These are phyloP conservation scores for Mycena galopus DNA, from an alignment of 768 basidiomycete species.

Conservation along the genomic window DNA sequence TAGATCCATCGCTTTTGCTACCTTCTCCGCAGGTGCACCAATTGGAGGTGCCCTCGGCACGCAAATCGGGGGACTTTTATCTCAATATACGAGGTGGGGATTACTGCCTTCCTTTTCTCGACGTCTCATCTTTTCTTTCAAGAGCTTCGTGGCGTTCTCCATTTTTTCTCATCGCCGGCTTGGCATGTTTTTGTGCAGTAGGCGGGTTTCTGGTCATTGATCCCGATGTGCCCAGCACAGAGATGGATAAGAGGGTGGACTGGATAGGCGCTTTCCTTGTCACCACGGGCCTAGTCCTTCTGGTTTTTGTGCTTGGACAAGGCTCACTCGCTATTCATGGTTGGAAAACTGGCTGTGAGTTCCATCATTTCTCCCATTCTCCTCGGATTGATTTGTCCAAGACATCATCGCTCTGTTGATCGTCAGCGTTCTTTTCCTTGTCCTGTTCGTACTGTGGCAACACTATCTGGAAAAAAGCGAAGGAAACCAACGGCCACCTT, in stretches of 20 bases:
- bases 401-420: conserved; percentile 80
- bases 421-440: conserved; percentile 66
- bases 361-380: background rate
- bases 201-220: conserved; percentile 64
- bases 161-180: conserved; percentile 60
- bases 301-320: conserved; percentile 78
- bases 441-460: conserved; percentile 74
- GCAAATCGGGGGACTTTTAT: conserved; percentile 70
- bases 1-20: conserved; percentile 74
- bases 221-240: conserved; percentile 52
- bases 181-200: conserved; percentile 56
- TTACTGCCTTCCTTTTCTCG: background rate
- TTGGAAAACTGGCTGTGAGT: conserved; percentile 62
- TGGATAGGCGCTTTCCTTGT: conserved; percentile 78
- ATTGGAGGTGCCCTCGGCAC: conserved; percentile 71
- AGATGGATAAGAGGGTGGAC: conserved; percentile 64
- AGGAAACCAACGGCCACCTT: conserved; percentile 61
- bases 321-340: conserved; percentile 67
- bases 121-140: background rate
- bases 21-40: conserved; percentile 81
- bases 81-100: conserved; percentile 50
- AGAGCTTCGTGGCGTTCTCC: conserved; percentile 65
- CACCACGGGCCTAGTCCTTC: conserved; percentile 73
- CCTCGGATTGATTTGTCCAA: conserved; percentile 24
- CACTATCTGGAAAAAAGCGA: conserved; percentile 60